Percentiles rank a stretch among this genome's conserved stretches.
Evolutionary conservation across 1,139 yeast genomes (phyloP).

Genomic region (Geotrichum reessii): DNA sequence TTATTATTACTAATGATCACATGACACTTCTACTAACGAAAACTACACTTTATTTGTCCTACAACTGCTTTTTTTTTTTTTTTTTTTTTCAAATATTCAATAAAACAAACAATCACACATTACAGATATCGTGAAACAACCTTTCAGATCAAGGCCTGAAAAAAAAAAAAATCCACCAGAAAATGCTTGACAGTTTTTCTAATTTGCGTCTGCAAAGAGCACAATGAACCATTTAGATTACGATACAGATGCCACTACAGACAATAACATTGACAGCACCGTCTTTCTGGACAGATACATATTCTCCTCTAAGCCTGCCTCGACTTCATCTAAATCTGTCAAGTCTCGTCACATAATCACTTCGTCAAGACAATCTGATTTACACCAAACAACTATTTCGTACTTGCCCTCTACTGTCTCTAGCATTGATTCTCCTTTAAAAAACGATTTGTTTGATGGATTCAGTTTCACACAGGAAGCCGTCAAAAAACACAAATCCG

Average conservation of each 20-base stretch:
- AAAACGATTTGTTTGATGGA: background rate
- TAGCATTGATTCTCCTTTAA: background rate
- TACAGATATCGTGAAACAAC: background rate
- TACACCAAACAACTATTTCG: background rate
- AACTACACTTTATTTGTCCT: too few relatives aligned
- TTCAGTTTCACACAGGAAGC: constrained; percentile 7
- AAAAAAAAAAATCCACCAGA: background rate
- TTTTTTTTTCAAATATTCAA: background rate
- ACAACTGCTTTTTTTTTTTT: too few relatives aligned
- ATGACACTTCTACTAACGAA: too few relatives aligned
- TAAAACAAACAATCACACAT: background rate
- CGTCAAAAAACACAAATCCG: background rate
- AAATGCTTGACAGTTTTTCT: background rate
- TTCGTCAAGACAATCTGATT: background rate
- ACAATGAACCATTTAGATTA: background rate
- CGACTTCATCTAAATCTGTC: background rate
- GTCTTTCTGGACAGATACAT: background rate
- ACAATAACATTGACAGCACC: background rate
- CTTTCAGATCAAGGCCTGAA: background rate
- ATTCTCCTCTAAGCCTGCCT: background rate
- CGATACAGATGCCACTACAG: background rate
- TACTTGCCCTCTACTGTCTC: background rate
- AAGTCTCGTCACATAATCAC: background rate
- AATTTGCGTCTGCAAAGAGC: background rate
- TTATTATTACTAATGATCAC: background rate